phyloP scores from a whole-genome alignment of 371 early-diverging fungal genomes.

The Chytridiales sp. region DNA sequence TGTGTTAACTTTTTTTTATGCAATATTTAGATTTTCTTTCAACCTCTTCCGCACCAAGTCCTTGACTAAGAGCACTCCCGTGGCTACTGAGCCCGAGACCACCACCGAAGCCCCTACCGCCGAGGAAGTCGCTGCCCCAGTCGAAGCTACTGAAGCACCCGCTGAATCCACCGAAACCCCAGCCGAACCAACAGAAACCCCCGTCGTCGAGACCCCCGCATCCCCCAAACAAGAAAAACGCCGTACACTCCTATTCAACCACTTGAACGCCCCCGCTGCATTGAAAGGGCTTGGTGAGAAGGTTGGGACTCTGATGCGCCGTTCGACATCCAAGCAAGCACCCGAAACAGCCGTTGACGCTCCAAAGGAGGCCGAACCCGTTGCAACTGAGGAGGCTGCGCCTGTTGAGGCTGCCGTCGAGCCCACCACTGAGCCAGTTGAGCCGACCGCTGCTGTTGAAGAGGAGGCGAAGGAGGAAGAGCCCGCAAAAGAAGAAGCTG shows the following conservation, averaged over 20 bases:
- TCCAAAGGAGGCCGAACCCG: constrained; percentile 38
- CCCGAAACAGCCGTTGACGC: no score
- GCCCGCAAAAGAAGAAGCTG: not conserved
- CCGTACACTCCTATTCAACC: no score
- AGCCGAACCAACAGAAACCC: constrained; percentile 14
- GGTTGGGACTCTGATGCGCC: no score
- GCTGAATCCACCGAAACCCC: constrained; percentile 3
- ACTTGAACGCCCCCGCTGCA: no score
- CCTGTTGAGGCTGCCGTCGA: constrained; percentile 35
- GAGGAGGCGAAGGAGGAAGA: not conserved
- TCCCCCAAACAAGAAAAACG: no score
- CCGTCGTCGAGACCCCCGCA: constrained; percentile 11
- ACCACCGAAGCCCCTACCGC: not conserved
- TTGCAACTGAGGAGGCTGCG: constrained; percentile 34
- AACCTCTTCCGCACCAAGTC: not conserved
- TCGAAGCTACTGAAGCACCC: not conserved
- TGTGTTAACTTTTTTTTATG: no score
- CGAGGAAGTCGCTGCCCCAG: constrained; percentile 1
- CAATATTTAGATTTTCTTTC: not conserved
- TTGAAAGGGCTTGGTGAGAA: no score
- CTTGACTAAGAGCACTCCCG: not conserved
- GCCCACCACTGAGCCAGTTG: not conserved
- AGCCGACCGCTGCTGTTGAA: not conserved
- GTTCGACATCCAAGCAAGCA: no score
- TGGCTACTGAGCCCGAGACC: not conserved